Conservation (phyloP, 2,329 filamentous ascomycete genomes). For the Magnaporthales sp. region DNA sequence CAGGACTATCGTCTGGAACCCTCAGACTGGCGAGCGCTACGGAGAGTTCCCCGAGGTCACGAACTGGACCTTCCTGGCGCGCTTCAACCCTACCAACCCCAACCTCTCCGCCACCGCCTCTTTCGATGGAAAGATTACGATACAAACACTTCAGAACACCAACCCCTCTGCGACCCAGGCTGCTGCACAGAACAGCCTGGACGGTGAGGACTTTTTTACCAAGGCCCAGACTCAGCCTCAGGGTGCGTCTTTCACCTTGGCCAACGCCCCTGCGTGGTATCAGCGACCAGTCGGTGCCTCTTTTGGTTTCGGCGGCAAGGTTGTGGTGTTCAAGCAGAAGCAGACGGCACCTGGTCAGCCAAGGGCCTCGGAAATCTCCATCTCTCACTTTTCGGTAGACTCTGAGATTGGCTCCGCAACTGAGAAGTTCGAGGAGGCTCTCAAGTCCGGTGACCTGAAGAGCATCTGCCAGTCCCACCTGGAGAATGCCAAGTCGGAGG, state of each 20-base stretch:
- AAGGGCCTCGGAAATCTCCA: conserved; percentile 66
- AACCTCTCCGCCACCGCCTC: conserved; percentile 89
- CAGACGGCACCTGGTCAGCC: conserved; percentile 53
- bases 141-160: conserved; percentile 92
- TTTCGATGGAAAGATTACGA: conserved; percentile 90
- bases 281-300: conserved; percentile 77
- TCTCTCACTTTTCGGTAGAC: conserved; percentile 85
- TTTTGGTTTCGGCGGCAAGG: conserved; percentile 92
- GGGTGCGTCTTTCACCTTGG: conserved; percentile 77
- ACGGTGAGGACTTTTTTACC: conserved; percentile 94
- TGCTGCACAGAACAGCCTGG: conserved; percentile 58
- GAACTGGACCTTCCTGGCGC: conserved; percentile 98
- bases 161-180: conserved; percentile 66
- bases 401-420: conserved; percentile 76
- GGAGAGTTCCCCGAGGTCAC: conserved; percentile 95
- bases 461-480: conserved; percentile 75
- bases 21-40: conserved; percentile 76
- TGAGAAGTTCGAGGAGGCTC: conserved; percentile 75
- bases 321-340: conserved; percentile 64
- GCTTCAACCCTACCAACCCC: conserved; percentile 90
- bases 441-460: conserved; percentile 68
- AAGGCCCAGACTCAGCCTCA: conserved; percentile 89
- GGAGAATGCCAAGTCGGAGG: conserved; percentile 66
- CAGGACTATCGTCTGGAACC: conserved; percentile 91
- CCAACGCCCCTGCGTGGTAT: conserved; percentile 83